A percentile compares a stretch with the other conserved stretches of the same genome.
Conservation (phyloP, 129 eudicot species). For the Flaveria bidentis region DNA sequence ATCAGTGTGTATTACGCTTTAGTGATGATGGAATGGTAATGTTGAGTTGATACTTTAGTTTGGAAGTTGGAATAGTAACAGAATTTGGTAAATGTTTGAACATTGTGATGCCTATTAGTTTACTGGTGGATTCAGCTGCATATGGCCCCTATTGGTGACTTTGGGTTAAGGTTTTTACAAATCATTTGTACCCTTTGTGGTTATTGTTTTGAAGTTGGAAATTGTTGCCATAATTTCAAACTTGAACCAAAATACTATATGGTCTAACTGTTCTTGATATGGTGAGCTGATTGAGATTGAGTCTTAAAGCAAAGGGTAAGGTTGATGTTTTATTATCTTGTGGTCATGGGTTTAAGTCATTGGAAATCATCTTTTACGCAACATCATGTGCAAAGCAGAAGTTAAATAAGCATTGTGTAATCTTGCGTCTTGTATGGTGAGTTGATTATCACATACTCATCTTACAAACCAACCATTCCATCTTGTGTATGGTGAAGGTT, state of each 20-base stretch:
- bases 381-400: too few relatives aligned
- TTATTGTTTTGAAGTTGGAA: background rate
- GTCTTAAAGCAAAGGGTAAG: too few relatives aligned
- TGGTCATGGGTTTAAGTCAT: too few relatives aligned
- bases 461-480: too few relatives aligned
- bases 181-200: background rate
- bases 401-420: too few relatives aligned
- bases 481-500: too few relatives aligned
- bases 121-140: slow-evolving; percentile 9
- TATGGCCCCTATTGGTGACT: background rate
- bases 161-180: background rate
- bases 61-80: background rate
- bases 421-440: too few relatives aligned
- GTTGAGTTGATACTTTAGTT: slow-evolving; percentile 8
- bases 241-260: background rate
- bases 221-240: background rate
- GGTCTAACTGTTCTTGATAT: background rate
- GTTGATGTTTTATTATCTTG: too few relatives aligned
- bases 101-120: too few relatives aligned
- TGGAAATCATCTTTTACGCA: too few relatives aligned
- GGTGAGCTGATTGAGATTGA: too few relatives aligned
- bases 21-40: background rate
- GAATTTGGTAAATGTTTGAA: background rate
- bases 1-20: background rate
- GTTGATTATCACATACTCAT: too few relatives aligned